Conservation (phyloP, 208 protist genomes). For the Histomonas meleagridis region DNA sequence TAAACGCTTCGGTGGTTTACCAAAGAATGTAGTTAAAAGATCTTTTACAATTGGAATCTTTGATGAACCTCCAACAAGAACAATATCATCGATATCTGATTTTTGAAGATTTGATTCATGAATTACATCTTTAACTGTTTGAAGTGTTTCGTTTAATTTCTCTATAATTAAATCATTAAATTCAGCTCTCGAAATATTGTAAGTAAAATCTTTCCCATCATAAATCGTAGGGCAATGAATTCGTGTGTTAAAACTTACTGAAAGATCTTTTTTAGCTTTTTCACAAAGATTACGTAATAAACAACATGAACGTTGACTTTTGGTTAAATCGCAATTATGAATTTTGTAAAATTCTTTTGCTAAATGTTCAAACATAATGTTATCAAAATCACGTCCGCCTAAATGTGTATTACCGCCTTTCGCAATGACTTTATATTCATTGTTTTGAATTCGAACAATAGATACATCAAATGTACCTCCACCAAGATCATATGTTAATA, state of each 20-base stretch:
- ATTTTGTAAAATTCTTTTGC: background rate
- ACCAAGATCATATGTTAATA: slow-evolving; percentile 73
- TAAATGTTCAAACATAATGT: background rate
- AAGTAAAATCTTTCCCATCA: background rate
- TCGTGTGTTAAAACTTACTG: background rate
- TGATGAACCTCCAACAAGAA: slow-evolving; percentile 81
- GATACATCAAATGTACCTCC: slow-evolving; percentile 91
- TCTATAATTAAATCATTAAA: slow-evolving; percentile 53
- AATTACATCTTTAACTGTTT: slow-evolving; percentile 70
- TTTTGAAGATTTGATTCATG: slow-evolving; percentile 77
- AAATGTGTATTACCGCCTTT: background rate
- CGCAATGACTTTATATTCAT: background rate
- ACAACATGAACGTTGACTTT: background rate
- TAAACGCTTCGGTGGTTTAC: slow-evolving; percentile 69
- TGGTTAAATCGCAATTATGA: background rate
- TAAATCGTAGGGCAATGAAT: background rate
- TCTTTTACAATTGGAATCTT: slow-evolving; percentile 73
- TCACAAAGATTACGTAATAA: background rate
- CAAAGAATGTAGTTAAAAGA: slow-evolving; percentile 58
- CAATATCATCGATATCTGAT: slow-evolving; percentile 78
- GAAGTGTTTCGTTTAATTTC: slow-evolving; percentile 44
- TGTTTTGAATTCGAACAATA: slow-evolving; percentile 68
- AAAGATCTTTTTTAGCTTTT: background rate
- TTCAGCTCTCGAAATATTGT: background rate
- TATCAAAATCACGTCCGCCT: background rate